A percentile compares a stretch with the other conserved stretches of the same genome.
Conservation (phyloP, 2,329 filamentous ascomycete species). For the Diaporthe australafricana region DNA sequence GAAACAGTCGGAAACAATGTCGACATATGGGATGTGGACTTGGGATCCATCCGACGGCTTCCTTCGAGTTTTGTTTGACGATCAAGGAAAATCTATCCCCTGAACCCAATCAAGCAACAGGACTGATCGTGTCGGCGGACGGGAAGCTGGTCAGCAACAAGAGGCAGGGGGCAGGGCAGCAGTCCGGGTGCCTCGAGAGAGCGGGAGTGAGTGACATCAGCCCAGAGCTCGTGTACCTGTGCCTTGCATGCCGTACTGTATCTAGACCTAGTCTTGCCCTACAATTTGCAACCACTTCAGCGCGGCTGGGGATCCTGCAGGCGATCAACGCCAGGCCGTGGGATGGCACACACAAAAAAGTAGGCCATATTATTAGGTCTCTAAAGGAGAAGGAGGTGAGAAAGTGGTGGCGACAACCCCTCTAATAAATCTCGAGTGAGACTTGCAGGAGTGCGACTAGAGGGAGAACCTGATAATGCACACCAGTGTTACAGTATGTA, state of each 20-base stretch:
- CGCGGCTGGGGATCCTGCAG: constrained; percentile 18
- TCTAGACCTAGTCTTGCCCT: neutral
- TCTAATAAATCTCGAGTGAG: neutral
- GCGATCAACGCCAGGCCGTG: neutral
- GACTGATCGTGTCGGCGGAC: neutral
- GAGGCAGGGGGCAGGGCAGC: constrained; percentile 3
- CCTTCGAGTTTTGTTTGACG: constrained; percentile 11
- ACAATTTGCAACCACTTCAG: constrained; percentile 2
- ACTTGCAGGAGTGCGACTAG: constrained; percentile 13
- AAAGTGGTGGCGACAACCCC: neutral
- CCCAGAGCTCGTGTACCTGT: constrained; percentile 11
- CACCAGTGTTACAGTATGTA: constrained; percentile 6
- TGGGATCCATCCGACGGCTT: constrained; percentile 15
- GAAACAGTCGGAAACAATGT: constrained; percentile 25
- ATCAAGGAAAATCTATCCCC: constrained; percentile 3
- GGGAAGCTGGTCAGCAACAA: neutral
- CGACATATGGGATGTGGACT: constrained; percentile 23
- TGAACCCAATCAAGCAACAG: constrained; percentile 13
- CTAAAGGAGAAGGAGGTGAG: neutral
- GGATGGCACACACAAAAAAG: neutral
- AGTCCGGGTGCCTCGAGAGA: constrained; percentile 5
- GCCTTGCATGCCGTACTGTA: constrained; percentile 26
- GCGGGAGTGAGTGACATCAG: constrained; percentile 18
- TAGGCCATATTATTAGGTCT: neutral
- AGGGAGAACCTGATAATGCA: neutral